Base-by-base conservation (phyloP, 2,329 filamentous ascomycete genomes). In the Colletotrichum noveboracense region DNA sequence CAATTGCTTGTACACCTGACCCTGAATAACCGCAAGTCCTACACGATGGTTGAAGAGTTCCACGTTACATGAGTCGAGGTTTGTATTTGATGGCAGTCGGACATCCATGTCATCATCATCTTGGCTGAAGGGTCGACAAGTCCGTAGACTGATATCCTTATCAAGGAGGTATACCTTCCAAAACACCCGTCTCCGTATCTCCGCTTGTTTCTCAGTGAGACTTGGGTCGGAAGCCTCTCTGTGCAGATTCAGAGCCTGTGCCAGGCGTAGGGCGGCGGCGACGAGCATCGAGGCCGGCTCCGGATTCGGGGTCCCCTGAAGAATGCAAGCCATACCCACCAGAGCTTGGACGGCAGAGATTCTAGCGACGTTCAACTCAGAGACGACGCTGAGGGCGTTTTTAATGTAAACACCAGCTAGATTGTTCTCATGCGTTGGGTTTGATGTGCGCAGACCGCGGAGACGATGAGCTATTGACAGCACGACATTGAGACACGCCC, bases 81-180 rank as follows among this genome's bases (percentile, higher is more conserved):
- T n/a, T 43, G 75, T 65, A 16, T 55, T 65, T 64, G 60, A 76
- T 28, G 79, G 80, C 36, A 81, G 38, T 34, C 77, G 77, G 12
- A 78, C 79, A 67, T 81, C 79, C 77, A 81, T 81, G 38, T 81
- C 80, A n/a, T 81, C 80, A 26, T 80, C 79, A 36, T 81, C 78
- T 72, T 81, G 80, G 8, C 68, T 66, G 61, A 78, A 80, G 6
- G 80, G 79, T 28, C 73, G 76, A 9, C 78, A 66, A 48, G 74
- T 79, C n/a, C 77, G 78, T 5, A 80, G 66, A 71, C 78, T 79
- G n/a, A 81, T 76, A 30, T 81, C 79, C 61, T 78, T 80, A 60
- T 81, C 80, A 21, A 43, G 38, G 2, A 43, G 5, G 18, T 43
- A 43, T 43, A 43, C 38, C 38, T 43, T 43, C 38, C 38, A 43